Conservation (phyloP, 2,329 filamentous ascomycete species). For the Stylonectria norvegica region DNA sequence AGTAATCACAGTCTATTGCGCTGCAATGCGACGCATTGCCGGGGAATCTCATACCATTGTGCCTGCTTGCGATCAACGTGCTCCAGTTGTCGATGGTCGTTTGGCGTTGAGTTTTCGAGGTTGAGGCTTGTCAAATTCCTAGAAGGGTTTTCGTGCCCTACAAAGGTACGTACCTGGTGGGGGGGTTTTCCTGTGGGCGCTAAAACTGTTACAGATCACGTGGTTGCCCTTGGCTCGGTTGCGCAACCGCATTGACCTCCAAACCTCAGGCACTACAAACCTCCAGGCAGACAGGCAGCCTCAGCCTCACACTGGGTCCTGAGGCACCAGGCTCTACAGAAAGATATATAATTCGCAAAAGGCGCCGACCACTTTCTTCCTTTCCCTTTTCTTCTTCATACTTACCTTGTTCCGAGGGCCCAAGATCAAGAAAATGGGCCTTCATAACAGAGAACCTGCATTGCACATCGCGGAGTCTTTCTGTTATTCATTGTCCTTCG, state of each 20-base stretch:
- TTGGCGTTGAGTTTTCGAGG: slow-evolving; percentile 38
- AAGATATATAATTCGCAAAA: too few species aligned
- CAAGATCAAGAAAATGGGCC: slow-evolving; percentile 44
- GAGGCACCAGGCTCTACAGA: too few species aligned
- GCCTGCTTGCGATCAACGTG: slow-evolving; percentile 51
- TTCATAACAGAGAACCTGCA: slow-evolving; percentile 49
- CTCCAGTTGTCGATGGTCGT: slow-evolving; percentile 42
- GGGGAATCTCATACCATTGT: slow-evolving; percentile 48
- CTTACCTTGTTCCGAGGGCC: slow-evolving; percentile 49
- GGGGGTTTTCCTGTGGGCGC: slow-evolving; percentile 23
- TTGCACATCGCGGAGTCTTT: slow-evolving; percentile 53
- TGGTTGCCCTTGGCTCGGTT: slow-evolving; percentile 13
- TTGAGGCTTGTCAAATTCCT: slow-evolving; percentile 40
- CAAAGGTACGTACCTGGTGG: slow-evolving; percentile 34
- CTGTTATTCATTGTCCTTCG: slow-evolving; percentile 51
- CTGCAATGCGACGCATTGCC: slow-evolving; percentile 21
- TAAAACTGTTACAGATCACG: slow-evolving; percentile 24
- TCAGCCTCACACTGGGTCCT: too few species aligned
- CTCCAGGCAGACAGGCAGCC: too few species aligned
- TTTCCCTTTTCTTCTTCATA: slow-evolving; percentile 46
- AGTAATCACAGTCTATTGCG: slow-evolving; percentile 24
- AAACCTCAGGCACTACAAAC: too few species aligned
- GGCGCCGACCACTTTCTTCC: slow-evolving; percentile 15
- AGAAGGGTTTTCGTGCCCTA: slow-evolving; percentile 44
- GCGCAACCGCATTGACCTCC: too few species aligned